Base-by-base conservation (phyloP, 345 rosid species). In the Sisymbrium irio region DNA sequence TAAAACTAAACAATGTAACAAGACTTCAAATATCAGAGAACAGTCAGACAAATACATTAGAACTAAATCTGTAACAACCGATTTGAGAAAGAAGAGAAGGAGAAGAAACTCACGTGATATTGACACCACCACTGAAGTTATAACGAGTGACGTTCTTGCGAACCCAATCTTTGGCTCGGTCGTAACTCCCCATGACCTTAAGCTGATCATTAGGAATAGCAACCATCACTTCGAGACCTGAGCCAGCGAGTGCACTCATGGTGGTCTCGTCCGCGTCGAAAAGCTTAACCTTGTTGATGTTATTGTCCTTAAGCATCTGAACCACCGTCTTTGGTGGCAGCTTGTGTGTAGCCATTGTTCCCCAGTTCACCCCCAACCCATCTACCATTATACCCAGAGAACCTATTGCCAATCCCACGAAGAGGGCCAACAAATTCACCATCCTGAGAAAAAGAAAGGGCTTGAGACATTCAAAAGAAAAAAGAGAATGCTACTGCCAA, bases 191-290 rank as follows among this genome's bases (percentile, higher is more conserved):
- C 93, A 93, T 87, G 36, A 70, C 83, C 5, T 67, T 77, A 41
- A 93, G 93, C 77, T 87, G 92, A 56, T 90, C 88, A 74, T 93
- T 93, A 1, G 98, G 98, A 54, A 93, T 93, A 20, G 89, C 97
- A 49, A 90, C 95, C 98, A 93, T 93, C 56, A 93, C 98, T 74
- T 93, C 89, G 19, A 93, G 71, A 25, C 64, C 84, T 17, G 84
- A 53, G 5, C 96, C 97, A 27, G 92, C 84, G 35, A 93, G 98
- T 12, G 97, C 88, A 49, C 49, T 22, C 97, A 93, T 84, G 30
- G 96, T 86, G 17, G 18, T 65, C 47, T 61, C 59, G 73, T 85
- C 92, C 1, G 93, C 87, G 65, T 93, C 97, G 78, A 93, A 93
- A 66, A 93, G 87, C 86, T 93, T 90, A 66, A 89, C 96, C 69